Base-by-base conservation (phyloP, 1,284 basidiomycete species). In the Trichosporon inkin region DNA sequence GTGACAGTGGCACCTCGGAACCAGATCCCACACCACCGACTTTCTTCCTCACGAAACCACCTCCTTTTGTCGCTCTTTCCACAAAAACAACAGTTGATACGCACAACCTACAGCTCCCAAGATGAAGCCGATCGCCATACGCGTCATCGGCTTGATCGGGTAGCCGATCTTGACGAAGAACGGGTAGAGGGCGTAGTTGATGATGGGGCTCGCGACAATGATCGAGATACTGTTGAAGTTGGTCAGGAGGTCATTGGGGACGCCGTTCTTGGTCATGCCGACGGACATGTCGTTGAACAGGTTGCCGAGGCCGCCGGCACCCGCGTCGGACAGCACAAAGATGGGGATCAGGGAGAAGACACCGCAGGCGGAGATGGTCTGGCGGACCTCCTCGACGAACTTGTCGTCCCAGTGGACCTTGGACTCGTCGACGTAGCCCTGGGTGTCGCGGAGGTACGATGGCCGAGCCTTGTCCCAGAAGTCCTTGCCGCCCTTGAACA, bases 381-480 rank as follows among this genome's bases (percentile, higher is more conserved):
- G 74, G 49, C 69, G 68, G 58, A 82, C 72, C 67, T 82, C 81
- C 54, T 80, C 78, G 24, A 82, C 79, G 66, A 81, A 82, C 52
- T 69, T 63, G 66, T 81, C 81, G 67, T 81, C 80, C 71, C 80
- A 82, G 53, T 69, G 74, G 66, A 82, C 74, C 24, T 53, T 53
- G 13, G 66, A 63, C 61, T 75, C 75, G 61, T 75, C 75, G 52
- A 73, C 47, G 8, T 28, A 8, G 19, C 72, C 75, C 28, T 71
- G 62, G 19, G 63, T 56, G 13, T 66, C 52, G 70, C 37, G 41
- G 55, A 78, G 71, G 62, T 75, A 66, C 22, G 72, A 72, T 3
- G 80, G 81, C 68, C 80, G 79, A 56, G 77, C 80, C 8, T 58
- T 63, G 63, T 78, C 71, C 80, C 80, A 82, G 65, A 80, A 80